phyloP scores from a whole-genome alignment of 371 early-diverging fungal genomes.

The Coemansia sp. region DNA sequence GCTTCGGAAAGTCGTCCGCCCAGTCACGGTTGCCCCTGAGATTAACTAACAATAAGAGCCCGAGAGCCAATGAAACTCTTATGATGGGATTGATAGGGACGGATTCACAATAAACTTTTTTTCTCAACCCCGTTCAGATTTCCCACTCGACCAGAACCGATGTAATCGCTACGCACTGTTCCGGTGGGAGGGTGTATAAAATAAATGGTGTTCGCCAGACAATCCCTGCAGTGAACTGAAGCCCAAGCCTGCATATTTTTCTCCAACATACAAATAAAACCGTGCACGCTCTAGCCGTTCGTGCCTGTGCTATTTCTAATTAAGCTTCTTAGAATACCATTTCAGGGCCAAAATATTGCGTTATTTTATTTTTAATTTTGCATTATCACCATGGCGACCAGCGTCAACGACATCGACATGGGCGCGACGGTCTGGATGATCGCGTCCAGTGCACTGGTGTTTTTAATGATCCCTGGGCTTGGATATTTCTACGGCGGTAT shows the following conservation, averaged over 20 bases:
- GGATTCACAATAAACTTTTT: neutral
- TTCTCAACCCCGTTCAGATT: neutral
- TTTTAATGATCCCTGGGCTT: conserved; percentile 67
- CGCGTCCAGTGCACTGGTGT: conserved; percentile 57
- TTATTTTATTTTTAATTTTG: neutral
- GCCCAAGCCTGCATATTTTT: neutral
- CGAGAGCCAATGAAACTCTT: neutral
- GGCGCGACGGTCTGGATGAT: conserved; percentile 51
- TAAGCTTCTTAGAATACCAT: neutral
- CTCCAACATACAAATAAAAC: neutral
- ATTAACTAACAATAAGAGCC: neutral
- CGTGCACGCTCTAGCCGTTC: neutral
- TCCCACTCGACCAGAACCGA: neutral
- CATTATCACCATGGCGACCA: conserved; percentile 13
- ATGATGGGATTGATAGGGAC: conserved; percentile 1
- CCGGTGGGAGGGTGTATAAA: neutral
- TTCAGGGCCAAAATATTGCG: neutral
- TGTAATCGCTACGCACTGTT: neutral
- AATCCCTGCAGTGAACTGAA: neutral
- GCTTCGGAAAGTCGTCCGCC: neutral
- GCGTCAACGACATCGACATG: conserved; percentile 38
- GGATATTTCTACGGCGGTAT: conserved; percentile 86
- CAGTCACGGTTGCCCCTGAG: neutral
- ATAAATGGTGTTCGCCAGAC: neutral
- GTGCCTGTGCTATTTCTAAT: neutral